A percentile compares a stretch with the other conserved stretches of the same genome.
These are phyloP conservation scores for Cucumis hystrix DNA, from an alignment of 306 rosid species.

Conservation along the genomic window DNA sequence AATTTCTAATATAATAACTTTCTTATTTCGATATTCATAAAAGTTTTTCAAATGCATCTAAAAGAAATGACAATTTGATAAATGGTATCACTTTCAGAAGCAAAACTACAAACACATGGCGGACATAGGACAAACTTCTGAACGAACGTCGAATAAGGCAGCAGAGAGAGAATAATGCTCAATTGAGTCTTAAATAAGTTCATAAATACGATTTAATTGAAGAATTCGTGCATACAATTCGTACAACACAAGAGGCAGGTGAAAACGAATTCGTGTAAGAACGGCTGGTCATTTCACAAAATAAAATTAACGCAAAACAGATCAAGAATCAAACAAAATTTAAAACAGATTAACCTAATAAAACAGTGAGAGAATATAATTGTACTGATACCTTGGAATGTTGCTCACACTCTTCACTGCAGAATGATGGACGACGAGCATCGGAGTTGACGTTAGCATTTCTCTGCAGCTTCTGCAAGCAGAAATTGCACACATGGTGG, in stretches of 20 bases:
- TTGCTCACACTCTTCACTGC: slow-evolving; percentile 36
- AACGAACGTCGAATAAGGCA: background rate
- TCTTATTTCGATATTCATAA: background rate
- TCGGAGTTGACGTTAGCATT: background rate
- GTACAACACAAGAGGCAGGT: background rate
- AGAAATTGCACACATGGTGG: slow-evolving; percentile 43
- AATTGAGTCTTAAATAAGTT: background rate
- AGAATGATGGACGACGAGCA: slow-evolving; percentile 22
- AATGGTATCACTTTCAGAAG: background rate
- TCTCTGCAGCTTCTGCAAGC: slow-evolving; percentile 35
- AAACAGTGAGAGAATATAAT: background rate
- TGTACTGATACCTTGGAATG: slow-evolving; percentile 28
- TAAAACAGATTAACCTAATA: background rate
- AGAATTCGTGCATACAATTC: background rate
- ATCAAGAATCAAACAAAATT: background rate
- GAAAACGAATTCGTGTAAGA: background rate
- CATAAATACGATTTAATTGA: background rate
- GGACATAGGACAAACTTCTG: background rate
- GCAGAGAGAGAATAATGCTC: background rate
- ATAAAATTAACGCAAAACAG: background rate
- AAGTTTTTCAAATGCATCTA: background rate
- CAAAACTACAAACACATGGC: slow-evolving; percentile 27
- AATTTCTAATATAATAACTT: too few species aligned
- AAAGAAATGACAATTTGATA: background rate
- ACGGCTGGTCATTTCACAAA: background rate